Evolutionary conservation across 768 basidiomycete genomes (phyloP), one percentile per base, ranked within the genome.

Genomic region (Pisolithus microcarpus): DNA sequence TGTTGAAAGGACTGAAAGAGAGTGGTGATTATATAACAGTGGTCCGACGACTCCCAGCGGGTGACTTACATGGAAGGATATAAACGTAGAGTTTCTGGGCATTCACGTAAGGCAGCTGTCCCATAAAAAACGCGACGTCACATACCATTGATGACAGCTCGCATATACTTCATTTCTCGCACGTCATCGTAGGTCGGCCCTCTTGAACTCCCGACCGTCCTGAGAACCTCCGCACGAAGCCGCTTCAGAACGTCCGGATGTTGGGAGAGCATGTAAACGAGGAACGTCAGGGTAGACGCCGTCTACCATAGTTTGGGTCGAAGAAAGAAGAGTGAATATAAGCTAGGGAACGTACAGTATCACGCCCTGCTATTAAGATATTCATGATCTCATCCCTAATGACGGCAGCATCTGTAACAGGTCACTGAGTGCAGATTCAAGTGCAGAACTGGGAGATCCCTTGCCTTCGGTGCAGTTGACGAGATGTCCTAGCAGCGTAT

Each of bases 71-170:
- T 61, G 3, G 64, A 50, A 30, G 67, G 63, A 54, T 61, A 70
- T 7, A 70, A 48, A 11, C 69, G 57, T 15, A 69, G 62, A 23
- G 63, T 65, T 55, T 69, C 65, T 70, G 47, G 3, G 21, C 31
- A 2, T 10, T 30, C 2, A 9, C 30, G 9, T 30, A 10, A 9
- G 30, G 30, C 30, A 9, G 7, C 8, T 10, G 8, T 30, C 30
- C 30, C 30, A 9, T 7, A 7, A 1, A 30, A 30, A 30, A 30
- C 9, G 8, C 10, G 30, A 30, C 30, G 30, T 2, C 7, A 42
- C 67, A 11, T 19, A 81, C 82, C 82, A 54, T 85, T 84, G 45
- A 85, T 75, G 21, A 85, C 79, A 1, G 83, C 84, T 23, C 80
- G 70, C 13, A 84, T 62, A 54, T 77, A 84, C 60, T 79, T 82